Evolutionary conservation across 768 basidiomycete species (phyloP), one percentile per base, ranked within the genome.

Genomic region (Xerocomus potaroensis): DNA sequence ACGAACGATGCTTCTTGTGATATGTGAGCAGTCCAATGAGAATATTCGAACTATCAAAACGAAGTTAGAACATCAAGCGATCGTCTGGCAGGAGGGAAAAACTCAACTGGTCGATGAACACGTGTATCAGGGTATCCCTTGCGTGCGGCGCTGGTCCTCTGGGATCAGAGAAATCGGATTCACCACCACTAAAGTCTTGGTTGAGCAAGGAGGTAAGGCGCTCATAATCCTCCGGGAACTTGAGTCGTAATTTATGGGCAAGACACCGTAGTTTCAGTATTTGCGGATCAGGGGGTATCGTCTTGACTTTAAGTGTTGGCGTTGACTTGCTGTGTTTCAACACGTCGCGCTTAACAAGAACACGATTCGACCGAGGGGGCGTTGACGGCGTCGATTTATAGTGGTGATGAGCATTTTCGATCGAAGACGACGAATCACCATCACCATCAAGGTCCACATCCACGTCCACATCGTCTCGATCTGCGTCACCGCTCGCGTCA

Each of bases 21-120:
- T 84, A 80, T 23, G 74, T 78, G n/a, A 91, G 63, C 45, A 91
- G 76, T 27, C 90, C 90, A 50, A 93, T 83, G 37, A 92, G 77
- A 51, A 93, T 91, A 61, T 93, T 93, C 14, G 90, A 92, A 55
- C 90, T 91, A 55, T 38, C 23, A 0, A 39, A 30, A 23, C n/a
- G 19, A 12, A 29, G 33, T 40, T 2, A n/a, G n/a, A n/a, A n/a
- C n/a, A n/a, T n/a, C n/a, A n/a, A n/a, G n/a, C n/a, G n/a, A n/a
- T n/a, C n/a, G n/a, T n/a, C n/a, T n/a, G n/a, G n/a, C n/a, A n/a
- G n/a, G n/a, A n/a, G n/a, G 18, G 18, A 11, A 31, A 23, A 21
- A 68, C 73, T 48, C 51, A 54, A 75, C 74, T 76, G 73, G 48
- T 75, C 74, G 21, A 72, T 59, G 50, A 74, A 73, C 46, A 71